Evolutionary conservation across 768 basidiomycete genomes (phyloP).

Genomic region (Sarcodon aspratus): DNA sequence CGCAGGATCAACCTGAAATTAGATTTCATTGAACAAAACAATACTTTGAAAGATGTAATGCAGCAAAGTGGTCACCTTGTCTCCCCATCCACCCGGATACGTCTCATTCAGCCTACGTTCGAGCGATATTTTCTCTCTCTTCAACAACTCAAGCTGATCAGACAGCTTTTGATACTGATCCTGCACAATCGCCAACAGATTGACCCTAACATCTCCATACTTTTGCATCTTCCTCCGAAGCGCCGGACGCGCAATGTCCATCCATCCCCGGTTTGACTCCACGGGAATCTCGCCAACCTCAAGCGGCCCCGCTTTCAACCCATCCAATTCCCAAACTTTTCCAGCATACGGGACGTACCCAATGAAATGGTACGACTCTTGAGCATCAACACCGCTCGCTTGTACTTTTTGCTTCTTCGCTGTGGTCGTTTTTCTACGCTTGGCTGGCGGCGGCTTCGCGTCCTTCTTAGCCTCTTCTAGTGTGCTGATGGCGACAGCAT

Average conservation of each 20-base stretch:
- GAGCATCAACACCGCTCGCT: constrained; percentile 17
- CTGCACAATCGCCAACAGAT: constrained; percentile 49
- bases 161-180: constrained; percentile 33
- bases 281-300: constrained; percentile 45
- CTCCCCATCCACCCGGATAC: constrained; percentile 22
- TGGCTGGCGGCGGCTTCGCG: constrained; percentile 15
- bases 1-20: constrained; percentile 26
- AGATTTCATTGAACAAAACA: background rate
- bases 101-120: constrained; percentile 30
- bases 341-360: constrained; percentile 51
- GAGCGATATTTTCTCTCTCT: constrained; percentile 31
- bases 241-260: constrained; percentile 50
- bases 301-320: constrained; percentile 48
- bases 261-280: constrained; percentile 30
- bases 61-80: constrained; percentile 15
- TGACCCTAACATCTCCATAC: constrained; percentile 45
- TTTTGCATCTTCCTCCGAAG: constrained; percentile 51
- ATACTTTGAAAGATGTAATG: background rate
- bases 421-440: constrained; percentile 19
- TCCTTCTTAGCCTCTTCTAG: constrained; percentile 30
- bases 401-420: constrained; percentile 20
- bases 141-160: constrained; percentile 43
- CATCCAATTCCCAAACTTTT: constrained; percentile 65
- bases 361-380: constrained; percentile 53
- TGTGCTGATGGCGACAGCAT: constrained; percentile 32